phyloP scores from a whole-genome alignment of 768 basidiomycete species.

The Nidula microcarpa region DNA sequence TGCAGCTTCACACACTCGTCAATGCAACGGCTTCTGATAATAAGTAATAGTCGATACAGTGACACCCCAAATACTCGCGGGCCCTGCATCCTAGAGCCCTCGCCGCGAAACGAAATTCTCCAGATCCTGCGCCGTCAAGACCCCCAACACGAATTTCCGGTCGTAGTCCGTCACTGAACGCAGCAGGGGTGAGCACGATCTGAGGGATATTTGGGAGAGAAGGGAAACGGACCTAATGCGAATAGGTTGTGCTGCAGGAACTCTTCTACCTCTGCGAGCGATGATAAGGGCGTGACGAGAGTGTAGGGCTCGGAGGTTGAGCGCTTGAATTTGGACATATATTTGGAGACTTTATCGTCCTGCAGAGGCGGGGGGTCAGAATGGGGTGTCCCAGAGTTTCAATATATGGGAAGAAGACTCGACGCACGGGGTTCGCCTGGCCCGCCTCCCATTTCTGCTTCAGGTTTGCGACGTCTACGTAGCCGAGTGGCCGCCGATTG shows the following conservation, averaged over 20 bases:
- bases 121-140: conserved; percentile 76
- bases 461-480: conserved; percentile 72
- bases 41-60: no score
- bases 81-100: conserved; percentile 23
- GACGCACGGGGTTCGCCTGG: conserved; percentile 64
- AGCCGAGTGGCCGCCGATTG: conserved; percentile 75
- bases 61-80: no score
- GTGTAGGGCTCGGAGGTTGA: conserved; percentile 64
- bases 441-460: conserved; percentile 80
- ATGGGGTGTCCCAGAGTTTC: background rate
- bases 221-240: conserved; percentile 55
- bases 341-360: conserved; percentile 67
- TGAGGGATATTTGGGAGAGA: background rate
- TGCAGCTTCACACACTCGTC: no score
- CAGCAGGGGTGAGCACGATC: background rate
- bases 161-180: conserved; percentile 75
- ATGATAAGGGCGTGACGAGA: conserved; percentile 76
- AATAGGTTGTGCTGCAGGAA: conserved; percentile 75
- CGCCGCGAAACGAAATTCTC: conserved; percentile 57
- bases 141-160: conserved; percentile 80
- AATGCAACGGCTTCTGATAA: no score
- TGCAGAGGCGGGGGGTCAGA: conserved; percentile 17
- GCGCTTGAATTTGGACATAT: conserved; percentile 76
- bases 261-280: conserved; percentile 75
- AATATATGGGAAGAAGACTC: background rate